These are phyloP conservation scores for Fusarium staphyleae DNA, from an alignment of 2,329 filamentous ascomycete species.

Conservation along the genomic window DNA sequence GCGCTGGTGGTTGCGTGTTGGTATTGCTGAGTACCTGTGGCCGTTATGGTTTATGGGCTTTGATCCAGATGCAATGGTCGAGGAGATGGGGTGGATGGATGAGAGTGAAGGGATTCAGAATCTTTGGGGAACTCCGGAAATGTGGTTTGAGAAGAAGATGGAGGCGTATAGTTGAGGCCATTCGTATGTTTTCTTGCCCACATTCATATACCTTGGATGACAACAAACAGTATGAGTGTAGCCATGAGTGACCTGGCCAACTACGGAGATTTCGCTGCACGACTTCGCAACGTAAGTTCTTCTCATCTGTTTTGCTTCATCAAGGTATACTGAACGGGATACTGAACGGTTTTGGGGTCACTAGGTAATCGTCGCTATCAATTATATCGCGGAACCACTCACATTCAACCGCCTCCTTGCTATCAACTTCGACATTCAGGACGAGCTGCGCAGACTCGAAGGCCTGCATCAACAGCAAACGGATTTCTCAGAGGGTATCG, in stretches of 20 bases:
- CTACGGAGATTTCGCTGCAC: background rate
- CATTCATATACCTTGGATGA: constrained; percentile 7
- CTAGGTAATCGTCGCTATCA: constrained; percentile 9
- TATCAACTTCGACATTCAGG: constrained; percentile 13
- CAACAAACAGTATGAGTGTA: constrained; percentile 1
- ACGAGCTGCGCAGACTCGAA: constrained; percentile 9
- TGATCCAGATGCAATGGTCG: constrained; percentile 21
- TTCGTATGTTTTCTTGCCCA: background rate
- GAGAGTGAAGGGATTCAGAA: constrained; percentile 21
- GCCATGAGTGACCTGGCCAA: background rate
- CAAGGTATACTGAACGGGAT: background rate
- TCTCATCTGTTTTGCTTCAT: background rate
- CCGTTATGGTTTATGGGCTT: constrained; percentile 17
- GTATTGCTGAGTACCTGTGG: constrained; percentile 23
- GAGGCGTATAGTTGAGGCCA: background rate
- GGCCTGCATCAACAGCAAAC: constrained; percentile 3
- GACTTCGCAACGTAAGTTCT: constrained; percentile 4
- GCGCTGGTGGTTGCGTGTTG: constrained; percentile 27
- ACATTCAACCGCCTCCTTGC: constrained; percentile 5
- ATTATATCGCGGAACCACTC: constrained; percentile 8
- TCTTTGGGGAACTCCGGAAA: constrained; percentile 20
- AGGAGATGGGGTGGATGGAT: constrained; percentile 25
- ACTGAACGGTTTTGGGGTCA: background rate
- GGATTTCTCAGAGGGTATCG: constrained; percentile 3
- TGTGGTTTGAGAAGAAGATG: constrained; percentile 13